Conservation (phyloP, 1,284 basidiomycete genomes). For the Ceratobasidium theobromae region DNA sequence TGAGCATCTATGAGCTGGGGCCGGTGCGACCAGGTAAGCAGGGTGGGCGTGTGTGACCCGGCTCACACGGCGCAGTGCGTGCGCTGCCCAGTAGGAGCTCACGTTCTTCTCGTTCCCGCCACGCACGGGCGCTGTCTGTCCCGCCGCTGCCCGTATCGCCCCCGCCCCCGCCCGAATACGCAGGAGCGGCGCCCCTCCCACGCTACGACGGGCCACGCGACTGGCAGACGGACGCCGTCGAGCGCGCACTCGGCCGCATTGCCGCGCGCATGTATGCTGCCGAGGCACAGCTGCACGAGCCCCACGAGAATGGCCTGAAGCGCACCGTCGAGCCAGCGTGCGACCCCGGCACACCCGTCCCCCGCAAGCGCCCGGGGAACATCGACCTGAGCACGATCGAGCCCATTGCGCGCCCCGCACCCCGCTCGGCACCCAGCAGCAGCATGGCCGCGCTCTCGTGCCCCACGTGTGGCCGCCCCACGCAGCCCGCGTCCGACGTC, state of each 20-base stretch:
- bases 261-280: constrained; percentile 62
- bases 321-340: no score
- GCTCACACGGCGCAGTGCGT: constrained; percentile 17
- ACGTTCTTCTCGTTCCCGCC: constrained; percentile 42
- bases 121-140: constrained; percentile 41
- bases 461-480: constrained; percentile 15
- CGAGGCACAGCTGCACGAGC: constrained; percentile 49
- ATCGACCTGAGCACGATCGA: constrained; percentile 11
- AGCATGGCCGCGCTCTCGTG: constrained; percentile 5
- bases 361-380: constrained; percentile 18
- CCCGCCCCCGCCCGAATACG: constrained; percentile 43
- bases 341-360: constrained; percentile 8
- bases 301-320: no score
- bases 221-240: constrained; percentile 65
- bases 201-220: constrained; percentile 63
- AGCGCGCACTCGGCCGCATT: constrained; percentile 57
- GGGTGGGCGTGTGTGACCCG: not conserved
- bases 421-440: constrained; percentile 5
- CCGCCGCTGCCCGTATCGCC: constrained; percentile 43
- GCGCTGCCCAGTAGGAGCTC: constrained; percentile 38
- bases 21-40: constrained; percentile 25
- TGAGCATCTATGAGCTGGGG: constrained; percentile 31
- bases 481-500: constrained; percentile 12
- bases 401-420: not conserved
- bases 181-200: constrained; percentile 54